Conservation (phyloP, 225 moss, liverwort and hornwort genomes). For the Physcomitrellopsis africana region DNA sequence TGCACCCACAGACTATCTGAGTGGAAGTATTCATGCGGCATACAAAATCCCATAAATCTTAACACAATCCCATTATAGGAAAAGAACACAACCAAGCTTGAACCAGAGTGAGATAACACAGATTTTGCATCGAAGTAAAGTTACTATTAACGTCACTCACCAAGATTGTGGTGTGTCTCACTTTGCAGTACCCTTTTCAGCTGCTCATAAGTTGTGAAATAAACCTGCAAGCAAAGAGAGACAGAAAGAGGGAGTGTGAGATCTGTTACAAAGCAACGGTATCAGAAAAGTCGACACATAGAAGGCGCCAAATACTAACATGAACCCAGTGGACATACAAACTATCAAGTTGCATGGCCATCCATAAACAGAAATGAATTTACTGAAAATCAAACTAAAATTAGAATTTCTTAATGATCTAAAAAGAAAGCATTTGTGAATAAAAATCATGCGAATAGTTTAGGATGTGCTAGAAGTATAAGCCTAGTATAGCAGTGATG, state of each 20-base stretch:
- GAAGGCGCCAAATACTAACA: no score
- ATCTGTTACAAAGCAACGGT: conserved; percentile 4
- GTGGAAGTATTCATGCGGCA: conserved; percentile 25
- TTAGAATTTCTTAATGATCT: neutral
- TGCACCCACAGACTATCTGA: conserved; percentile 37
- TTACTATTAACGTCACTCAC: conserved; percentile 44
- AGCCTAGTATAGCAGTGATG: conserved; percentile 40
- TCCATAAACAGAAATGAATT: neutral
- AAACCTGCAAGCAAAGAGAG: conserved; percentile 54
- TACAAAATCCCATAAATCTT: conserved; percentile 12
- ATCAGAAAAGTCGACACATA: no score
- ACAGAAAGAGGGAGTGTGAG: no score
- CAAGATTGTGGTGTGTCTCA: conserved; percentile 32
- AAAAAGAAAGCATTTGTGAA: neutral
- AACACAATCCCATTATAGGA: neutral
- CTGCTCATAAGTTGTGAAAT: conserved; percentile 97
- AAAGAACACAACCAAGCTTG: conserved; percentile 8
- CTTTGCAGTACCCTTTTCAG: conserved; percentile 79
- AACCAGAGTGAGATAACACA: conserved; percentile 8
- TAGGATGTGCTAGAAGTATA: conserved; percentile 16
- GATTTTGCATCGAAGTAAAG: conserved; percentile 9
- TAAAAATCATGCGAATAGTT: neutral
- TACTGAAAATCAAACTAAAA: neutral
- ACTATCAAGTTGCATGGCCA: conserved; percentile 6
- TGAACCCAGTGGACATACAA: neutral